Conservation (phyloP, 179 eudicot species). For the Carnegiea gigantea region DNA sequence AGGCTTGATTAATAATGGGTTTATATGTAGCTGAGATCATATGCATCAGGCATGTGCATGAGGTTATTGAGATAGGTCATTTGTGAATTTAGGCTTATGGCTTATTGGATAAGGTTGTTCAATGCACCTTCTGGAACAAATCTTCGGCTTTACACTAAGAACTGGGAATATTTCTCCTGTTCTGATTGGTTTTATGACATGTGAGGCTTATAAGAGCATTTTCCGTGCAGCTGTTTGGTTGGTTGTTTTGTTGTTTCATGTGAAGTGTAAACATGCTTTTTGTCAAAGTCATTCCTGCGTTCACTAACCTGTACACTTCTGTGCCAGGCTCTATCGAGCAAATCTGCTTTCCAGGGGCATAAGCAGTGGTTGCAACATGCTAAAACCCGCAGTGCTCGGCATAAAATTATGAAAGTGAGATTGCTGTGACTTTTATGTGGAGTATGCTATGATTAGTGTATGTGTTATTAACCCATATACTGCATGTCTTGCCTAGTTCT, state of each 20-base stretch:
- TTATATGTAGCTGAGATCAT: background rate
- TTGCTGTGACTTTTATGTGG: conserved; percentile 12
- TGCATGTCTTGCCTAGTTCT: conserved; percentile 46
- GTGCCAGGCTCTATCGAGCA: conserved; percentile 79
- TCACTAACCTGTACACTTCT: background rate
- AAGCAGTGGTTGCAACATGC: conserved; percentile 93
- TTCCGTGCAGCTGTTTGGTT: background rate
- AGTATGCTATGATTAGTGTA: conserved; percentile 11
- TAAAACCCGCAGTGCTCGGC: conserved; percentile 96
- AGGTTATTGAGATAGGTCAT: background rate
- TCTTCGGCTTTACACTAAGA: background rate
- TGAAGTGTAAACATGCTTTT: background rate
- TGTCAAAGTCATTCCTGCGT: conserved; percentile 4
- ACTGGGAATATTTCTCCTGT: background rate
- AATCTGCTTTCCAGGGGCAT: conserved; percentile 83
- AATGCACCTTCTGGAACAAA: background rate
- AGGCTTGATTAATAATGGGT: background rate
- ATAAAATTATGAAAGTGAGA: conserved; percentile 86
- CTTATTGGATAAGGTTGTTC: background rate
- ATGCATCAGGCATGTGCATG: background rate
- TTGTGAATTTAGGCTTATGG: background rate
- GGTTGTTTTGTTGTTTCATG: background rate
- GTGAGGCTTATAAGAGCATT: background rate
- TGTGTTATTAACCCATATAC: conserved; percentile 15
- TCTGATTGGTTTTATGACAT: background rate